phyloP scores from a whole-genome alignment of 192 early-diverging fungal genomes.

The Coemansia reversa region DNA sequence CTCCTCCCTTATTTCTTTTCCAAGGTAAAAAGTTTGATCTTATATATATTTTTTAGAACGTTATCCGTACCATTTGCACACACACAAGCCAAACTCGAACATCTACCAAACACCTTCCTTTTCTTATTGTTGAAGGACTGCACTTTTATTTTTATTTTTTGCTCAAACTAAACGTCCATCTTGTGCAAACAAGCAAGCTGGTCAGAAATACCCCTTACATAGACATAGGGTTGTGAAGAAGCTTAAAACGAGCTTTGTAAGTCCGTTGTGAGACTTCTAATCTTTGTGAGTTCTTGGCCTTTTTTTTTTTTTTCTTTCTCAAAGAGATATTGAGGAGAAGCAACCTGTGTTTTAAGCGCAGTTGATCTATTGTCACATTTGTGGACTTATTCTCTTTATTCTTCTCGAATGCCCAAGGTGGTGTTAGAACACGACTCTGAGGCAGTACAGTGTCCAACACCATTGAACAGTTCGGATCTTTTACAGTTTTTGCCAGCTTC shows the following conservation, averaged over 20 bases:
- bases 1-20: not conserved
- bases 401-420: slow-evolving; percentile 5
- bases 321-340: not conserved
- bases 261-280: slow-evolving; percentile 9
- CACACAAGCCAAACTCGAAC: not conserved
- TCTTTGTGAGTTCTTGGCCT: not conserved
- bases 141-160: not conserved
- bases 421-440: not conserved
- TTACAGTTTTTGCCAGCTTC: slow-evolving; percentile 7
- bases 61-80: slow-evolving; percentile 2
- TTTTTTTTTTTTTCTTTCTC: not conserved
- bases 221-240: not conserved
- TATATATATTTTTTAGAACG: not conserved
- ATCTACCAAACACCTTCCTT: not conserved
- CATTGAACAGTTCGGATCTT: not conserved
- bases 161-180: not conserved
- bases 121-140: not conserved
- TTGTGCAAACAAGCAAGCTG: not conserved
- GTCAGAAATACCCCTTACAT: not conserved
- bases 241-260: not conserved
- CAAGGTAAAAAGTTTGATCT: not conserved
- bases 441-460: slow-evolving; percentile 8
- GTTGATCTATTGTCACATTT: slow-evolving; percentile 2
- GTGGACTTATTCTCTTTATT: not conserved
- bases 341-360: not conserved